These are phyloP conservation scores for Xerocomus potaroensis DNA, from an alignment of 768 basidiomycete genomes.

Conservation along the genomic window DNA sequence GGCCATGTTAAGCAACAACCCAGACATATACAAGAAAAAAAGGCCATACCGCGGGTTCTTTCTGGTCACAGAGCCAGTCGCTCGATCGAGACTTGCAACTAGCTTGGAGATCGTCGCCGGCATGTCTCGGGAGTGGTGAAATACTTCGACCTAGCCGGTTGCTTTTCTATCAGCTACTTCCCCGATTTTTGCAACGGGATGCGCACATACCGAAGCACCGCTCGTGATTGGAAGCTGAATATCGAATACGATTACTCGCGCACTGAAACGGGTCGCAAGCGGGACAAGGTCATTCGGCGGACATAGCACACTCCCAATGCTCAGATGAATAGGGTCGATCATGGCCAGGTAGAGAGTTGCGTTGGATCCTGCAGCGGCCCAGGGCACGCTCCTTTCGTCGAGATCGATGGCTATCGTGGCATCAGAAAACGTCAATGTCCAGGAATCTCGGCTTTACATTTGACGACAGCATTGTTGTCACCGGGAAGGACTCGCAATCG, in stretches of 20 bases:
- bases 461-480: slow-evolving; percentile 82
- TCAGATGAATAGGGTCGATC: slow-evolving; percentile 83
- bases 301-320: slow-evolving; percentile 87
- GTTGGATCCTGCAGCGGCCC: slow-evolving; percentile 90
- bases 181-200: not conserved
- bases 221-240: slow-evolving; percentile 83
- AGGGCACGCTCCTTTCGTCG: slow-evolving; percentile 72
- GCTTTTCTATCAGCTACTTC: not conserved
- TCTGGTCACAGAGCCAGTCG: slow-evolving; percentile 69
- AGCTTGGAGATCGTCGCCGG: slow-evolving; percentile 86
- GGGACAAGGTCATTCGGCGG: slow-evolving; percentile 67
- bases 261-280: slow-evolving; percentile 71
- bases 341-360: slow-evolving; percentile 78
- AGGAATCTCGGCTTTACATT: slow-evolving; percentile 38
- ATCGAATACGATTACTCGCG: slow-evolving; percentile 92
- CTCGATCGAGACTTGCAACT: slow-evolving; percentile 72
- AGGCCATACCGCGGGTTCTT: slow-evolving; percentile 66
- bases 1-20: slow-evolving; percentile 4
- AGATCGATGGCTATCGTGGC: slow-evolving; percentile 67
- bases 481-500: slow-evolving; percentile 83
- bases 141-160: slow-evolving; percentile 72
- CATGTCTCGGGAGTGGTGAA: slow-evolving; percentile 90
- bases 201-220: slow-evolving; percentile 72
- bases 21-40: not conserved
- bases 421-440: not conserved